phyloP scores from a whole-genome alignment of 176 grass and related monocot genomes.

The Paspalum notatum region DNA sequence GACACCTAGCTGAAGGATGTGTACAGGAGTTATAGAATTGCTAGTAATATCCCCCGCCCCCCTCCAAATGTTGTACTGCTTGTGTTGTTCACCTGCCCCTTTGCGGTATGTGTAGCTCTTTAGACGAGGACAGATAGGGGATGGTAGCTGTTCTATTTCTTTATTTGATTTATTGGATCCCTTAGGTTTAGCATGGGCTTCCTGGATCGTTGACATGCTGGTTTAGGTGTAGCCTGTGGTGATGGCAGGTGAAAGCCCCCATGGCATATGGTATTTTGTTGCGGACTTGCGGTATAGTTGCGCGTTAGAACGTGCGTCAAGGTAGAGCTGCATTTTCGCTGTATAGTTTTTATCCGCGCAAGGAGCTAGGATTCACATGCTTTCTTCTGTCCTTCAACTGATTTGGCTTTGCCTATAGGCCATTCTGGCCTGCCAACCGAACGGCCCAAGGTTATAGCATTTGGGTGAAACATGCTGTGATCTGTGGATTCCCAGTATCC shows the following conservation, averaged over 20 bases:
- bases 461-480: too few relatives aligned
- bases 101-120: conserved; percentile 42
- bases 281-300: too few relatives aligned
- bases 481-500: too few relatives aligned
- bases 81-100: conserved; percentile 23
- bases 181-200: conserved; percentile 11
- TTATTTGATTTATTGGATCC: conserved; percentile 35
- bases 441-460: too few relatives aligned
- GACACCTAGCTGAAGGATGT: conserved; percentile 47
- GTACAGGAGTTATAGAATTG: conserved; percentile 49
- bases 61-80: conserved; percentile 29
- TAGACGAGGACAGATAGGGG: conserved; percentile 36
- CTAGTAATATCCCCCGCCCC: conserved; percentile 1
- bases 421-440: not conserved
- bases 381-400: not conserved
- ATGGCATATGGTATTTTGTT: conserved; percentile 28
- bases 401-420: not conserved
- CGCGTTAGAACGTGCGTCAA: not conserved
- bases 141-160: not conserved
- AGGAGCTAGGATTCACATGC: not conserved
- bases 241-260: not conserved
- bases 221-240: not conserved
- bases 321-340: not conserved
- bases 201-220: not conserved
- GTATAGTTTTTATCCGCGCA: not conserved